phyloP scores from a whole-genome alignment of 2,329 filamentous ascomycete species.

The Monilinia laxa region DNA sequence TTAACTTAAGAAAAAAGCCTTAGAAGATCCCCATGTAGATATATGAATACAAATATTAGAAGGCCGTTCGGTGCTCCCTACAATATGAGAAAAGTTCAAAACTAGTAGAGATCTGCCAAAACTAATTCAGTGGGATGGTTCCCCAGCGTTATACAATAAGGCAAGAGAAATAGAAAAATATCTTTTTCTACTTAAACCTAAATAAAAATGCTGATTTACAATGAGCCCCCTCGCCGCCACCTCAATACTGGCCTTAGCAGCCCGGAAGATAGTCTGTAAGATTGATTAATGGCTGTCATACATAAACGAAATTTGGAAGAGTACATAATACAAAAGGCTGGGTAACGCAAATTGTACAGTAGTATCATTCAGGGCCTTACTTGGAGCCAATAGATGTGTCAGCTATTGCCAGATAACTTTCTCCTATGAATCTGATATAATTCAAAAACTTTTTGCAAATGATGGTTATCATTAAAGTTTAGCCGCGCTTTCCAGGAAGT shows the following conservation, averaged over 20 bases:
- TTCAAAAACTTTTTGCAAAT: not conserved
- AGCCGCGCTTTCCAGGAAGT: conserved; percentile 11
- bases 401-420: not conserved
- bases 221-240: too few relatives aligned
- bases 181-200: too few relatives aligned
- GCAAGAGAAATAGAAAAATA: not conserved
- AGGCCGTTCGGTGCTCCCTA: too few relatives aligned
- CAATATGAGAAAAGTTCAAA: not conserved
- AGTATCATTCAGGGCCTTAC: not conserved
- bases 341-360: not conserved
- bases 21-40: too few relatives aligned
- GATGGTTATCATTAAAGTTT: not conserved
- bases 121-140: not conserved
- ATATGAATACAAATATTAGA: too few relatives aligned
- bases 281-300: not conserved
- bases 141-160: not conserved
- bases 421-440: not conserved
- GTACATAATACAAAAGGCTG: not conserved
- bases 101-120: not conserved
- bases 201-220: too few relatives aligned
- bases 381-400: not conserved
- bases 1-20: too few relatives aligned
- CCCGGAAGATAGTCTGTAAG: not conserved
- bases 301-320: not conserved
- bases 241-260: too few relatives aligned